Conservation (phyloP, 129 eudicot species). For the Lactuca sativa region DNA sequence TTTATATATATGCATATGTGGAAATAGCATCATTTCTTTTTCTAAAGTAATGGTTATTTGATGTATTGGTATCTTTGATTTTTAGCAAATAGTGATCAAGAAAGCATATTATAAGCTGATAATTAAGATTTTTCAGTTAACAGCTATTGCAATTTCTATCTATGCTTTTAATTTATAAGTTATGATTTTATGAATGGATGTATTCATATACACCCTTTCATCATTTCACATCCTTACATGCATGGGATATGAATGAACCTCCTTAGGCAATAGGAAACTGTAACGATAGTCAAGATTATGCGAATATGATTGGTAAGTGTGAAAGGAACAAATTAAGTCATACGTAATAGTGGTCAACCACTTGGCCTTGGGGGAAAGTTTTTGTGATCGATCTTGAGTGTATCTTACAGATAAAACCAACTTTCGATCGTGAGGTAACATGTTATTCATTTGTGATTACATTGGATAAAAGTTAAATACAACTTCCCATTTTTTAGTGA, state of each 20-base stretch:
- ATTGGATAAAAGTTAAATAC: too few species aligned
- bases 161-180: too few species aligned
- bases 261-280: neutral
- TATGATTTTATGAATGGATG: neutral
- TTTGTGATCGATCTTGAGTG: neutral
- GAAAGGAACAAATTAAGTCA: neutral
- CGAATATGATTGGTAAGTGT: slow-evolving; percentile 8
- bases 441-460: neutral
- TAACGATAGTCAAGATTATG: slow-evolving; percentile 11
- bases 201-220: neutral
- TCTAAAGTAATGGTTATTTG: neutral
- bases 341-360: slow-evolving; percentile 13
- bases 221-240: neutral
- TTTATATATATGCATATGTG: neutral
- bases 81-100: neutral
- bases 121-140: neutral
- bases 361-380: slow-evolving; percentile 11
- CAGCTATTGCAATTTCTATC: neutral
- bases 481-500: too few species aligned
- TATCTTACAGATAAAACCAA: neutral
- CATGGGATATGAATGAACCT: neutral
- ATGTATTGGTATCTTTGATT: neutral
- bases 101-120: neutral
- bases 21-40: neutral
- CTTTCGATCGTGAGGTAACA: neutral